These are phyloP conservation scores for Aspergillus olivimuriae DNA, from an alignment of 495 filamentous ascomycete species.

Conservation along the genomic window DNA sequence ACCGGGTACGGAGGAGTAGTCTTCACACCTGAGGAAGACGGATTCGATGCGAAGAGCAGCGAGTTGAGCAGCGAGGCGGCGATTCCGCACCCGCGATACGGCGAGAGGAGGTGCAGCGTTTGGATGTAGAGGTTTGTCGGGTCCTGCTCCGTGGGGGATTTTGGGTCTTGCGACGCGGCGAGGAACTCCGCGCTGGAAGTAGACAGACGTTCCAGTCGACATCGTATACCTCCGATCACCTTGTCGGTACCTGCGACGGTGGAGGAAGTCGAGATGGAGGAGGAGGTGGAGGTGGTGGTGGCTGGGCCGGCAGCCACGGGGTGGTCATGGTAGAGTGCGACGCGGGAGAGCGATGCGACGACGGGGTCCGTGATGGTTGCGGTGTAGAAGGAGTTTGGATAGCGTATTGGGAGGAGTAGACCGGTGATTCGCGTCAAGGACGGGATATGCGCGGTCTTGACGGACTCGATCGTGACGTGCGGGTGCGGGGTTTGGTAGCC, in stretches of 20 bases:
- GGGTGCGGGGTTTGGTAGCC: constrained; percentile 32
- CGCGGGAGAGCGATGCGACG: constrained; percentile 65
- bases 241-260: constrained; percentile 38
- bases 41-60: constrained; percentile 44
- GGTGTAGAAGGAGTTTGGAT: constrained; percentile 80
- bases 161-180: too few species aligned
- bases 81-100: constrained; percentile 75
- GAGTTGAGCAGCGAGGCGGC: constrained; percentile 62
- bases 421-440: constrained; percentile 75
- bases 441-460: constrained; percentile 58
- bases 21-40: constrained; percentile 19
- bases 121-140: constrained; percentile 72
- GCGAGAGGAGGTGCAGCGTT: constrained; percentile 74
- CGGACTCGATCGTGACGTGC: constrained; percentile 49
- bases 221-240: constrained; percentile 78
- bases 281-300: neutral
- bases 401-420: constrained; percentile 79
- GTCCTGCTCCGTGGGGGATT: constrained; percentile 17
- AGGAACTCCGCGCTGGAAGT: too few species aligned
- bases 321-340: constrained; percentile 62
- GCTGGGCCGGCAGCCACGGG: constrained; percentile 32
- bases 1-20: constrained; percentile 20
- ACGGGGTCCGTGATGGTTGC: constrained; percentile 62
- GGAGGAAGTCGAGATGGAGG: too few species aligned
- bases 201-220: constrained; percentile 64